Base-by-base conservation (phyloP, 208 protist genomes). In the Angomonas deanei region DNA sequence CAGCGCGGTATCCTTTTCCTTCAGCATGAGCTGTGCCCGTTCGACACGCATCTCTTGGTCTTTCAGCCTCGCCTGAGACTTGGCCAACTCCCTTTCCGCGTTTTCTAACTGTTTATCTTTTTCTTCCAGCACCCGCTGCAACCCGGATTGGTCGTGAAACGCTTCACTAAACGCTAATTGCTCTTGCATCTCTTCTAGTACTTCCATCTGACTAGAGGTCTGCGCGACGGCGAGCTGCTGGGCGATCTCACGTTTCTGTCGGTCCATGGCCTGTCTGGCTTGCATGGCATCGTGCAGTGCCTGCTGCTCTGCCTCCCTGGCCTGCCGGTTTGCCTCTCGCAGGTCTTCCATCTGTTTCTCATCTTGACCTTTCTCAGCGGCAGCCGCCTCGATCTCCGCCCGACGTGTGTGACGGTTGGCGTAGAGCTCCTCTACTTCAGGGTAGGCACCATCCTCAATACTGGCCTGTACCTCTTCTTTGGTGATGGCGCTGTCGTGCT, bases 381-480 rank as follows among this genome's bases (percentile, higher is more conserved):
- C 33, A 11, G 8, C 31, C 24, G 38, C 23, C 42, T 68, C 36
- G 30, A 60, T n/a, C 53, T 2, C 64, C 3, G 10, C 56, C 4
- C 56, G 56, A 3, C 31, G 15, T 4, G 8, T 53, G 26, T 66
- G 61, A 0, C 56, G 61, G 8, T 28, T 31, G 6, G 4, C 4
- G 27, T 73, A 73, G 33, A 73, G 36, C 33, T 8, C 28, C 57
- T 38, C 23, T 17, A 54, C 50, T 28, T 36, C 21, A 19, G 68
- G 68, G 57, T 60, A 73, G 34, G 49, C 61, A 23, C 54, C 68
- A 3, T 54, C 49, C 23, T 73, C 61, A 23, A 73, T 24, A 15
- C 23, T 36, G 54, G 47, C 60, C 34, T 69, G 61, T n/a, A 76
- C 39, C 6, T 64, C 69, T 19, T 47, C 60, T 23, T 28, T 19